Evolutionary conservation across 768 basidiomycete species (phyloP), one percentile per base, ranked within the genome.

Genomic region (Rubroboletus satanas): DNA sequence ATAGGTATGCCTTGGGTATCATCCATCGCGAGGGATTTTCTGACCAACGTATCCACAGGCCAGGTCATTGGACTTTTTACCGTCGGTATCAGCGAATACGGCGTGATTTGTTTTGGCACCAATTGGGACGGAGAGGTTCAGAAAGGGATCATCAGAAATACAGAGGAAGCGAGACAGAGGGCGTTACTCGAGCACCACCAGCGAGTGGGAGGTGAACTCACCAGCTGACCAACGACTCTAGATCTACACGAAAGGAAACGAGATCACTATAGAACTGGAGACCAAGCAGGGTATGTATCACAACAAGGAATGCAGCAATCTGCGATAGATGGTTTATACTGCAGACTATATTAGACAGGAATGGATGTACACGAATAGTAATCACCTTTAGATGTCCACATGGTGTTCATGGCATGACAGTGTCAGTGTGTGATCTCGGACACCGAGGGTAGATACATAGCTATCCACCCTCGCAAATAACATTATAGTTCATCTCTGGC

Each of bases 1-100:
- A 74, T 80, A 46, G 79, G 78, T 76, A 56, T 7, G 45, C 21
- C 29, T 14, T 4, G 26, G 23, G 4, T n/a, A 0, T 33, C 7
- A 18, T n/a, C 12, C 9, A n/a, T 17, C n/a, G 12, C 18, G 49
- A 52, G 1, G 14, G 7, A 37, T 11, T 4, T 42, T 43, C 23
- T 38, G 65, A 75, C 18, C 5, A 49, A 26, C 33, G 39, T 54
- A 26, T 31, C 46, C 18, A 38, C 57, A 84, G 88, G 87, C 23
- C 88, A 90, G 67, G 87, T 88, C 31, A 73, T 88, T 23, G 88
- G 83, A 0, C 72, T 91, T 6, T 87, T 87, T 62, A 75, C 82
- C 3, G 85, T 90, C n/a, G 87, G 85, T 1, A 58, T 85, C 14
- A 78, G 83, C 21, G 87, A 88, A 69, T 88, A 88, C 53, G 69